Evolutionary conservation across 1,284 basidiomycete genomes (phyloP).

Genomic region (Tausonia pullulans): DNA sequence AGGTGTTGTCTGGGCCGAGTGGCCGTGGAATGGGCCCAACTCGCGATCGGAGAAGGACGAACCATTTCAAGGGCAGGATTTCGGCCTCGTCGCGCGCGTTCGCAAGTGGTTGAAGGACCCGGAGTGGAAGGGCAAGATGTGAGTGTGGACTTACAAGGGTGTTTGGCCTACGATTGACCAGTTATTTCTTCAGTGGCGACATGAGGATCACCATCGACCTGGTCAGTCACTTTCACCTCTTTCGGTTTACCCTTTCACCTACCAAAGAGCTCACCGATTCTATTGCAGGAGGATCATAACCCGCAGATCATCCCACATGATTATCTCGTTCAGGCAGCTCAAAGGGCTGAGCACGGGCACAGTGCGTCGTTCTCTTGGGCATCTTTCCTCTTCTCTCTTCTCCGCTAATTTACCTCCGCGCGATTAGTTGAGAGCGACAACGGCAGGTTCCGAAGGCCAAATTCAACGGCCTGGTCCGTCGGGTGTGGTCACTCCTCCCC

Average conservation of each 20-base stretch:
- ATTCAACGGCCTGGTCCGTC: not conserved
- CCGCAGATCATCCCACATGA: conserved; percentile 12
- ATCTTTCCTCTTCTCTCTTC: not conserved
- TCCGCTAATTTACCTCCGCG: not conserved
- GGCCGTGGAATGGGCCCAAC: conserved; percentile 8
- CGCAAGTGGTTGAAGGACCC: not conserved
- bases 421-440: conserved; percentile 6
- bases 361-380: not conserved
- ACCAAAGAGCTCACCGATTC: not conserved
- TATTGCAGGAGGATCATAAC: conserved; percentile 9
- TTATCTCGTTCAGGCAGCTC: not conserved
- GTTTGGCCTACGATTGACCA: not conserved
- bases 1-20: not conserved
- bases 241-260: too few species aligned
- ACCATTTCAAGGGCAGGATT: not conserved
- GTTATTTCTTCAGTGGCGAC: not conserved
- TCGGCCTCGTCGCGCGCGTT: not conserved
- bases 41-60: not conserved
- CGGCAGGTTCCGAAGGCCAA: not conserved
- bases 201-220: conserved; percentile 6
- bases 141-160: not conserved
- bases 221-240: not conserved
- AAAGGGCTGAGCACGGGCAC: not conserved
- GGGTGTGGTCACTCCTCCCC: not conserved
- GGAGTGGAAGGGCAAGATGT: conserved; percentile 9